Conservation (phyloP, 495 filamentous ascomycete genomes). For the Amphirosellinia nigrospora region DNA sequence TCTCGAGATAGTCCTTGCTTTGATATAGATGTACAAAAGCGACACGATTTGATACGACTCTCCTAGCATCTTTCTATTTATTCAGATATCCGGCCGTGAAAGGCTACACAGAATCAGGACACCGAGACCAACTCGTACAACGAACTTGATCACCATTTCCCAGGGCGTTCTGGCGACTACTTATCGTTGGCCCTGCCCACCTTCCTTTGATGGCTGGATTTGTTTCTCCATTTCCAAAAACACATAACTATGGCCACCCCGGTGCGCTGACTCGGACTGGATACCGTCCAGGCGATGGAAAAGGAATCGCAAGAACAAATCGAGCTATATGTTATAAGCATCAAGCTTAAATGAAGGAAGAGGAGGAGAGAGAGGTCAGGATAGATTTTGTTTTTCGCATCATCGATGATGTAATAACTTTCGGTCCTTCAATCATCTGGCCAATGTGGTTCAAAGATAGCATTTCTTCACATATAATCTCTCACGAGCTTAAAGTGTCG, state of each 20-base stretch:
- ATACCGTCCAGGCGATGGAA: slow-evolving; percentile 13
- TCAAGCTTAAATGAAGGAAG: neutral
- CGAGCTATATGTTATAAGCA: neutral
- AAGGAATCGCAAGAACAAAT: neutral
- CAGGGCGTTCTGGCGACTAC: slow-evolving; percentile 25
- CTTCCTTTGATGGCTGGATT: slow-evolving; percentile 3
- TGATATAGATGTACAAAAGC: slow-evolving; percentile 40
- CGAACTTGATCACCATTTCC: slow-evolving; percentile 14
- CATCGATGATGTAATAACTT: neutral
- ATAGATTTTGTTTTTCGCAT: slow-evolving; percentile 22
- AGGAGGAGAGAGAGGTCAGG: neutral
- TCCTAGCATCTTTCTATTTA: slow-evolving; percentile 33
- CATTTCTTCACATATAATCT: slow-evolving; percentile 17
- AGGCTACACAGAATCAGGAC: slow-evolving; percentile 7
- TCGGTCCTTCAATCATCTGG: slow-evolving; percentile 19
- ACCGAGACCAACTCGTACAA: slow-evolving; percentile 11
- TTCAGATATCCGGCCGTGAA: slow-evolving; percentile 37
- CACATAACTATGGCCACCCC: slow-evolving; percentile 2
- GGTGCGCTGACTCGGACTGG: slow-evolving; percentile 23
- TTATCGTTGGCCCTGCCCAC: neutral
- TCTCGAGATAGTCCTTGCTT: neutral
- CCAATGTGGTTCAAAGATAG: slow-evolving; percentile 28
- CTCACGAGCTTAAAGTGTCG: neutral
- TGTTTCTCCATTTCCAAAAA: neutral
- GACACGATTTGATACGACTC: slow-evolving; percentile 42